Evolutionary conservation across 2,329 filamentous ascomycete species (phyloP).

Genomic region (Myriangium duriaei): DNA sequence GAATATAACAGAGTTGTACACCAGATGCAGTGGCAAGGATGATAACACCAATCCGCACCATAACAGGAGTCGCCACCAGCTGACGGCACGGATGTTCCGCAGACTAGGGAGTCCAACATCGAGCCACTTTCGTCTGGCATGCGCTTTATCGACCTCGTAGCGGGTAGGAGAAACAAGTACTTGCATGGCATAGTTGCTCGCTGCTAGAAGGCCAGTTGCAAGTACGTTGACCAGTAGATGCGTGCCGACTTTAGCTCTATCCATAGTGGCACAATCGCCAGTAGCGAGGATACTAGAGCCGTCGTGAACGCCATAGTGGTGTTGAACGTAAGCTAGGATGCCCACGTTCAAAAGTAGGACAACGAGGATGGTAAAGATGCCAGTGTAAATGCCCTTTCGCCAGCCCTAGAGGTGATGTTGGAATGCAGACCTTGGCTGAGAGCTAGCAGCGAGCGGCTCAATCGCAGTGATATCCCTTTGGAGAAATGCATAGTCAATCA

Average conservation of each 20-base stretch:
- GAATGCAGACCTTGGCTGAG: no score
- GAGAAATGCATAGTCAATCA: no score
- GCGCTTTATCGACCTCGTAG: constrained; percentile 36
- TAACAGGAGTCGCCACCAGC: constrained; percentile 13
- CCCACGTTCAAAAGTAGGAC: background rate
- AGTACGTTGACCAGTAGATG: constrained; percentile 38
- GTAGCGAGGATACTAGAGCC: background rate
- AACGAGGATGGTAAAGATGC: background rate
- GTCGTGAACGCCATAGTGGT: background rate
- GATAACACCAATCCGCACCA: constrained; percentile 20
- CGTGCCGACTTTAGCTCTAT: constrained; percentile 14
- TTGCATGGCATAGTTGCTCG: constrained; percentile 42
- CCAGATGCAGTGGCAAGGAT: constrained; percentile 26
- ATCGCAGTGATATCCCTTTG: no score
- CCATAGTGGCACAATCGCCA: background rate
- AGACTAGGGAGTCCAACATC: constrained; percentile 34
- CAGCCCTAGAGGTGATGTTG: background rate
- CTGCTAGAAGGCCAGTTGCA: constrained; percentile 33
- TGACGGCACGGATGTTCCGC: constrained; percentile 24
- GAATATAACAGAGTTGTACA: constrained; percentile 24
- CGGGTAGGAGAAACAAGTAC: constrained; percentile 38
- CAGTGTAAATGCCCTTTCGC: background rate
- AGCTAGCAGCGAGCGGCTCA: no score
- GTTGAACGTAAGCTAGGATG: background rate
- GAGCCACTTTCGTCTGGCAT: constrained; percentile 29